A percentile compares a stretch with the other conserved stretches of the same genome.
Conservation (phyloP, 768 basidiomycete species). For the Boletus reticuloceps region DNA sequence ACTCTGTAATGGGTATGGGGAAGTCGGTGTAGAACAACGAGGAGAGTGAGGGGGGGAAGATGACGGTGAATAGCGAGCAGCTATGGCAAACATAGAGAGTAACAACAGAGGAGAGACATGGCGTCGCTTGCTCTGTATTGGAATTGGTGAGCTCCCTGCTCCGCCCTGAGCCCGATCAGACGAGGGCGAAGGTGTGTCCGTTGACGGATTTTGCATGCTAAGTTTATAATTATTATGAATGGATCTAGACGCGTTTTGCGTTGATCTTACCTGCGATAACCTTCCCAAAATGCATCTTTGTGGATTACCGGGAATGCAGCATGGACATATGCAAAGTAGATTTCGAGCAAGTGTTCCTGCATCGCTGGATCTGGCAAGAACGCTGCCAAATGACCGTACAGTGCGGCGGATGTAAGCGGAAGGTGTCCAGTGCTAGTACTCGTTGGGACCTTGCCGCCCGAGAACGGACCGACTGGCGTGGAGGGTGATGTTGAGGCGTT, state of each 20-base stretch:
- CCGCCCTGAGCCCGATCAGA: constrained; percentile 16
- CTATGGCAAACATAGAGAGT: constrained; percentile 80
- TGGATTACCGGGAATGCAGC: constrained; percentile 74
- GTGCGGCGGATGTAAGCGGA: constrained; percentile 23
- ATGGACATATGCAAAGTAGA: constrained; percentile 85
- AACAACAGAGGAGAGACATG: constrained; percentile 65
- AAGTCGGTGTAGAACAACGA: constrained; percentile 30
- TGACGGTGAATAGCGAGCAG: constrained; percentile 61
- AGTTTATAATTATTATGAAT: neutral
- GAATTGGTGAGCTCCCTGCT: constrained; percentile 29
- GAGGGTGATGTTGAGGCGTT: constrained; percentile 18
- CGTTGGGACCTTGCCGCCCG: constrained; percentile 5
- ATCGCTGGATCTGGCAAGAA: constrained; percentile 53
- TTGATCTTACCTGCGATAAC: constrained; percentile 42
- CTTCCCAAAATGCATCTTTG: constrained; percentile 65
- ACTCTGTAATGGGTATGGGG: constrained; percentile 40
- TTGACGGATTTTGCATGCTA: constrained; percentile 26
- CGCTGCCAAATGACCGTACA: constrained; percentile 37
- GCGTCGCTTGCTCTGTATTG: constrained; percentile 41
- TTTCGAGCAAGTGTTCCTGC: constrained; percentile 67
- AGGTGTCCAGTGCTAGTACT: constrained; percentile 5
- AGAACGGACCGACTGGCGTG: neutral
- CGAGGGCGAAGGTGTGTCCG: constrained; percentile 33
- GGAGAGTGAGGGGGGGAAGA: constrained; percentile 26
- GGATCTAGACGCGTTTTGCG: neutral